Evolutionary conservation across 495 filamentous ascomycete genomes (phyloP).

Genomic region (Talaromyces wortmannii): DNA sequence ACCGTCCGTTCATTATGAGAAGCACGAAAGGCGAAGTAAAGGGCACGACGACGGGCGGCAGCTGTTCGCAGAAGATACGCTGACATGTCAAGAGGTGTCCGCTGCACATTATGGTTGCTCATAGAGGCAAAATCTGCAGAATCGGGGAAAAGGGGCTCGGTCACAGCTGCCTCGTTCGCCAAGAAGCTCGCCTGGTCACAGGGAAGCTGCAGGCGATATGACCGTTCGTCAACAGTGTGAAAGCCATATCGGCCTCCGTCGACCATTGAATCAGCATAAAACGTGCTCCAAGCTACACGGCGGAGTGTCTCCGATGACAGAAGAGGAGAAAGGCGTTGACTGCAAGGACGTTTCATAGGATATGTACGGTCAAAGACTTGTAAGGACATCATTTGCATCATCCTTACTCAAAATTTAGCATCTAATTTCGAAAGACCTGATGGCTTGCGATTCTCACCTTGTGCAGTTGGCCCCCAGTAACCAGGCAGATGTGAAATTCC

Average conservation of each 20-base stretch:
- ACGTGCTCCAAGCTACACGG: neutral
- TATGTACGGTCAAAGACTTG: neutral
- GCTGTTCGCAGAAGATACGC: neutral
- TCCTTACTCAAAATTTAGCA: neutral
- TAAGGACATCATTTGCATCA: conserved; percentile 1
- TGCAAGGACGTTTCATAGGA: neutral
- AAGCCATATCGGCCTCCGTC: neutral
- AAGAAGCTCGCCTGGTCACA: neutral
- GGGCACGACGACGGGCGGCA: neutral
- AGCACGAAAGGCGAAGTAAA: neutral
- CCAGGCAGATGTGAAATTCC: neutral
- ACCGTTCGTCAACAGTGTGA: neutral
- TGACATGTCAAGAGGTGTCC: neutral
- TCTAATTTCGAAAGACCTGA: neutral
- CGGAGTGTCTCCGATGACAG: neutral
- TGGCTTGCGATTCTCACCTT: neutral
- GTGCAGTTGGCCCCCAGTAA: neutral
- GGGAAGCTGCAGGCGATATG: neutral
- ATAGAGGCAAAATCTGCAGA: neutral
- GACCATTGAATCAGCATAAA: neutral
- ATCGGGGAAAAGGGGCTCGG: neutral
- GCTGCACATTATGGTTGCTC: neutral
- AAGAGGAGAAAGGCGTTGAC: neutral
- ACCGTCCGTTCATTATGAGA: neutral
- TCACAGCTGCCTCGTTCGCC: neutral